phyloP scores from a whole-genome alignment of 75 land plant genomes.

The Selaginella tamariscina region DNA sequence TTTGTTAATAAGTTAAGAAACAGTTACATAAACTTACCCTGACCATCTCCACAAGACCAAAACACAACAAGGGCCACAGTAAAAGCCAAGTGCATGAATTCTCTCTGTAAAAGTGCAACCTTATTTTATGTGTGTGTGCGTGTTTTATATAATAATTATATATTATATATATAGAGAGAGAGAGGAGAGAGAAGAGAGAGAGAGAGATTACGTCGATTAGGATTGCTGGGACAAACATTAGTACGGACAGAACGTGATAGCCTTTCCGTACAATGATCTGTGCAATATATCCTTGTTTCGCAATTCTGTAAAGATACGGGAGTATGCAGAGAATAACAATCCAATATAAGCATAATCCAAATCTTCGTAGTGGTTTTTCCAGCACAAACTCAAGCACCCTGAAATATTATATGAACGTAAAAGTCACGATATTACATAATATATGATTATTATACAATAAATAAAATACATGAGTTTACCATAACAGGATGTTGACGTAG shows the following conservation, averaged over 20 bases:
- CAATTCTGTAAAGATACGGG: constrained; percentile 45
- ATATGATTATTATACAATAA: not conserved
- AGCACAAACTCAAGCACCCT: constrained; percentile 61
- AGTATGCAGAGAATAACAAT: constrained; percentile 36
- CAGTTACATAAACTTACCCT: constrained; percentile 45
- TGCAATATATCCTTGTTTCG: constrained; percentile 50
- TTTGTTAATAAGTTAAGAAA: not conserved
- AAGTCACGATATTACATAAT: too few relatives aligned
- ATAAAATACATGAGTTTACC: not conserved
- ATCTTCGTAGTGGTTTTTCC: constrained; percentile 47
- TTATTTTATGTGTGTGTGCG: too few relatives aligned
- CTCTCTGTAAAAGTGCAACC: constrained; percentile 50
- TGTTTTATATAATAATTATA: too few relatives aligned
- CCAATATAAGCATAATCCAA: constrained; percentile 72
- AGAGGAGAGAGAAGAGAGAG: not conserved
- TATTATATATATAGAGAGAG: not conserved
- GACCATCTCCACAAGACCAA: constrained; percentile 66
- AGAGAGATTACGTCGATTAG: constrained; percentile 35
- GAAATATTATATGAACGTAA: not conserved
- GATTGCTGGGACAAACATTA: constrained; percentile 88
- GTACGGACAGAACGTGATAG: constrained; percentile 77
- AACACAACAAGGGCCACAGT: constrained; percentile 75
- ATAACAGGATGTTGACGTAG: not conserved
- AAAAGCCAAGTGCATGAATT: constrained; percentile 74
- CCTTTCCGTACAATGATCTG: constrained; percentile 87